These are phyloP conservation scores for Coemansia guatemalensis DNA, from an alignment of 192 early-diverging fungal genomes.

Conservation along the genomic window DNA sequence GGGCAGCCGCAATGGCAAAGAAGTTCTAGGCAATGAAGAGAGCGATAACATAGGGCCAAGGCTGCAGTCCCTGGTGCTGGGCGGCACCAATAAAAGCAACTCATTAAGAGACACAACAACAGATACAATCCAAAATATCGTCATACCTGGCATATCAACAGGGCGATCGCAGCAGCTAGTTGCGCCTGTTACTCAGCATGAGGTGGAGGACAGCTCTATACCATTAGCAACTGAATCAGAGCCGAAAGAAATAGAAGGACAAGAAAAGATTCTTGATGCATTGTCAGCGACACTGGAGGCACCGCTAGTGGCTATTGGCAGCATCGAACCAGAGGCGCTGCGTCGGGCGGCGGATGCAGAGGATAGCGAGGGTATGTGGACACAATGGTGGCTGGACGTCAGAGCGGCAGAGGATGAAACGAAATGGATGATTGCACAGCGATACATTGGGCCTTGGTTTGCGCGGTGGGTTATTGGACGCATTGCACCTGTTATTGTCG, in stretches of 20 bases:
- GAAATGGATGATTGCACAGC: not conserved
- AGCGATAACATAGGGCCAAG: no score
- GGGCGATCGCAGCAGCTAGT: not conserved
- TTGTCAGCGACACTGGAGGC: conserved; percentile 19
- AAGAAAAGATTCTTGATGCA: not conserved
- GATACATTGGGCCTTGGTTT: conserved; percentile 37
- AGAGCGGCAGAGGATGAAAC: not conserved
- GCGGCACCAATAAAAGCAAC: not conserved
- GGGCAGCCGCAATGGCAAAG: not conserved
- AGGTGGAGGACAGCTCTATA: not conserved
- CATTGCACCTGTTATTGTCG: conserved; percentile 1
- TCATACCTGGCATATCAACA: conserved; percentile 7
- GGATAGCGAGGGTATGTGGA: conserved; percentile 1
- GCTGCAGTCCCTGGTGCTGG: not conserved
- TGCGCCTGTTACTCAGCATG: not conserved
- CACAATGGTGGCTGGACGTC: conserved; percentile 23
- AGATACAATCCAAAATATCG: not conserved
- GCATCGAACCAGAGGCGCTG: not conserved
- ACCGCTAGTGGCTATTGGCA: conserved; percentile 23
- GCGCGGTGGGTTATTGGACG: conserved; percentile 18
- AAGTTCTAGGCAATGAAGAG: not conserved
- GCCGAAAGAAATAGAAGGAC: no score
- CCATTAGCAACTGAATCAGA: not conserved
- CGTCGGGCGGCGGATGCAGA: not conserved
- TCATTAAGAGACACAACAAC: not conserved